phyloP scores from a whole-genome alignment of 208 protist genomes.

The Acanthamoeba lugdunensis region DNA sequence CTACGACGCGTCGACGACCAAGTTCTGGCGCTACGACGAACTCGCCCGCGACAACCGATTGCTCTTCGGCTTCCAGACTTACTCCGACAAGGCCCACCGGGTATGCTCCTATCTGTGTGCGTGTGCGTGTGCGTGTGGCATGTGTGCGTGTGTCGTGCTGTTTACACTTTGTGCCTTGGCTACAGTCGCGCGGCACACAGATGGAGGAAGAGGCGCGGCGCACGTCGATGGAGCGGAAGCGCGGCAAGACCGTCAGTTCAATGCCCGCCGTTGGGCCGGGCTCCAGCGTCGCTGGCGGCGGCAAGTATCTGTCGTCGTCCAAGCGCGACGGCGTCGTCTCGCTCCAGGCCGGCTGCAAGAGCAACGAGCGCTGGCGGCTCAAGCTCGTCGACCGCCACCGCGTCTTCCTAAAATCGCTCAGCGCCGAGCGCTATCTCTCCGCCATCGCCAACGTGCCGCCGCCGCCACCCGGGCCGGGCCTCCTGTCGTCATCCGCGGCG shows the following conservation, averaged over 20 bases:
- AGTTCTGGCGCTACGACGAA: conserved; percentile 16
- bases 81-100: not conserved
- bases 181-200: not conserved
- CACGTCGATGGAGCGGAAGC: conserved; percentile 2
- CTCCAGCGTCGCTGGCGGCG: not conserved
- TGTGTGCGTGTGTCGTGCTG: too few species aligned
- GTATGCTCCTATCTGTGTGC: not conserved
- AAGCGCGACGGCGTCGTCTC: conserved; percentile 32
- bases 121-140: not conserved
- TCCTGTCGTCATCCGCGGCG: not conserved
- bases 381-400: conserved; percentile 44
- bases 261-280: not conserved
- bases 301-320: not conserved
- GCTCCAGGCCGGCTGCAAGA: conserved; percentile 5
- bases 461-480: not conserved
- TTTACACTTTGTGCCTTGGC: not conserved
- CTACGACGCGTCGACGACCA: not conserved
- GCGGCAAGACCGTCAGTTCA: not conserved
- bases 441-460: not conserved
- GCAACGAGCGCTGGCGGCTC: conserved; percentile 42
- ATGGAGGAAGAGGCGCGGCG: not conserved
- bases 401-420: not conserved
- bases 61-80: not conserved
- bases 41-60: not conserved
- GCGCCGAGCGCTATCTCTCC: not conserved